Evolutionary conservation across 1,139 yeast species (phyloP), one percentile per base, ranked within the genome.

Genomic region (Debaryomyces coudertii): DNA sequence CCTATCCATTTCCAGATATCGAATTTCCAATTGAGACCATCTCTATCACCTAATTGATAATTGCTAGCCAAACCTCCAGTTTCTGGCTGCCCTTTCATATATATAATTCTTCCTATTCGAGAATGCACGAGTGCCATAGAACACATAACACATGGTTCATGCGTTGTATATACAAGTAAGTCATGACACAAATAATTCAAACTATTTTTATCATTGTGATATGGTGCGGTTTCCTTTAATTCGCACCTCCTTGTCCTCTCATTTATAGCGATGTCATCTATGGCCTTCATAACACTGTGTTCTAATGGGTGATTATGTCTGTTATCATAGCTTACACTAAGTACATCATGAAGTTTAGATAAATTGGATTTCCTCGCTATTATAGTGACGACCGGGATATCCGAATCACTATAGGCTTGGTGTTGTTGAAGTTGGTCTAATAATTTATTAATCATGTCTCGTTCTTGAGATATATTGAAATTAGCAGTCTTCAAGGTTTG

Each of bases 121-220:
- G 98, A 92, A 63, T 95, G 99, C 8, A 92, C 85, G 30, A 95
- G 71, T 0, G 98, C 99, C 99, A 95, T 95, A 7, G 88, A 71
- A 60, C 99, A 95, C 98, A 93, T 95, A 0, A 89, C 80, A 61
- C 99, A 95, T 0, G 99, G 99, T 62, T 95, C 99, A 61, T 90
- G 96, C 0, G 96, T 87, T 1, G 95, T 87, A 59, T 88, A 90
- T 0, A 93, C 90, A 50, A 87, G 83, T 53, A 83, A 77, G 47
- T 83, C 80, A 39, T 85, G 79, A 58, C 98, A 92, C 7, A 95
- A 74, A 60, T 95, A 95, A 15, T 68, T 68, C 47, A 47, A 49
- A 18, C 52, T 49, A 7, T 48, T 52, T 9, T 30, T 44, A 35
- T 40, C 42, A 14, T 12, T 24, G 7, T 42, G 51, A 24, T 51